These are phyloP conservation scores for Apiospora marii DNA, from an alignment of 2,329 filamentous ascomycete species.

Conservation along the genomic window DNA sequence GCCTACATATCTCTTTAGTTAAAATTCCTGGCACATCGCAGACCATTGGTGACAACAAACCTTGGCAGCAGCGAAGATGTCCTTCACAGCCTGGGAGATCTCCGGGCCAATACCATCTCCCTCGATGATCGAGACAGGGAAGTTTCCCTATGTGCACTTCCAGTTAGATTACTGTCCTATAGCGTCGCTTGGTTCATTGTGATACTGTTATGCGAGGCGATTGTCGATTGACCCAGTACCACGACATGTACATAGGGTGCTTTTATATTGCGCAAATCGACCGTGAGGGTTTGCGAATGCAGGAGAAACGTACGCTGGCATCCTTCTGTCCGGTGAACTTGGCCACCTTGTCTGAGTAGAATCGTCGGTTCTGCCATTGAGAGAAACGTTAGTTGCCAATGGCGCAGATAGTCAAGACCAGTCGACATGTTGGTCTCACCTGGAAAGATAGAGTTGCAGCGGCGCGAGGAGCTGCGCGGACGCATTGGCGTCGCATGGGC, in stretches of 20 bases:
- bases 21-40: constrained; percentile 13
- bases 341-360: constrained; percentile 76
- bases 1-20: constrained; percentile 59
- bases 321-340: constrained; percentile 94
- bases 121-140: constrained; percentile 95
- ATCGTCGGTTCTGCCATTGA: constrained; percentile 58
- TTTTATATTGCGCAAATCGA: constrained; percentile 43
- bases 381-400: constrained; percentile 37
- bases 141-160: constrained; percentile 76
- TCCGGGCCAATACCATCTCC: constrained; percentile 98
- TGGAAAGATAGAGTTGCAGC: constrained; percentile 59
- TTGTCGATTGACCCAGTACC: constrained; percentile 34
- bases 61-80: constrained; percentile 96
- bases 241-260: constrained; percentile 46
- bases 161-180: neutral
- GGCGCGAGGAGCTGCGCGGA: constrained; percentile 71
- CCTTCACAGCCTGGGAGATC: constrained; percentile 97
- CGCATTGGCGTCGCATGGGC: constrained; percentile 79
- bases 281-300: constrained; percentile 27
- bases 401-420: constrained; percentile 24
- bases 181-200: neutral
- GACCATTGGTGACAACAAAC: constrained; percentile 57
- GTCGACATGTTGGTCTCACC: constrained; percentile 54
- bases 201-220: constrained; percentile 24
- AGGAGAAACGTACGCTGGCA: constrained; percentile 72